A percentile compares a stretch with the other conserved stretches of the same genome.
phyloP scores from a whole-genome alignment of 768 basidiomycete species.

The Podaxis mareebaensis region DNA sequence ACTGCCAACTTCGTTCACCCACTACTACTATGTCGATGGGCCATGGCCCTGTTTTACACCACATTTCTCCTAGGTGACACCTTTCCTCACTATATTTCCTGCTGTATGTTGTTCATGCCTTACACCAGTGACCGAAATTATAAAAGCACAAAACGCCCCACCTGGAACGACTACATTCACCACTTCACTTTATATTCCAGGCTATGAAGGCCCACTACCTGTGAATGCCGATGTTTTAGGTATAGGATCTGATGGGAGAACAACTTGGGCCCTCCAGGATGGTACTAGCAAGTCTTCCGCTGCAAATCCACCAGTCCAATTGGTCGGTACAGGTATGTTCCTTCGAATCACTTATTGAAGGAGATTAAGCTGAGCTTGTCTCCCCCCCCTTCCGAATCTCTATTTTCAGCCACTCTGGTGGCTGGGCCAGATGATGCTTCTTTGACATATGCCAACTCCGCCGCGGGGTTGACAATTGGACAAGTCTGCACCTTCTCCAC shows the following conservation, averaged over 20 bases:
- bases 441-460: constrained; percentile 34
- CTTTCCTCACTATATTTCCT: no score
- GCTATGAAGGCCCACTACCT: constrained; percentile 41
- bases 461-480: constrained; percentile 16
- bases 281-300: background rate
- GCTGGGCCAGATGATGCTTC: constrained; percentile 41
- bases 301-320: background rate
- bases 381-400: background rate
- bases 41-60: no score
- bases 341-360: background rate
- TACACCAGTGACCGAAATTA: no score
- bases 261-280: background rate
- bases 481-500: constrained; percentile 23
- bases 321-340: background rate
- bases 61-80: no score
- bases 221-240: constrained; percentile 43
- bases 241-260: constrained; percentile 8
- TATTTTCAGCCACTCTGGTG: constrained; percentile 26
- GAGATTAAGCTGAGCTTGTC: background rate
- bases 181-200: constrained; percentile 46
- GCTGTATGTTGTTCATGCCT: no score
- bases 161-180: background rate
- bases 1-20: no score
- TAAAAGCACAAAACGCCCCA: no score
- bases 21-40: no score